Evolutionary conservation across 495 filamentous ascomycete genomes (phyloP).

Genomic region (Cairneyella variabilis): DNA sequence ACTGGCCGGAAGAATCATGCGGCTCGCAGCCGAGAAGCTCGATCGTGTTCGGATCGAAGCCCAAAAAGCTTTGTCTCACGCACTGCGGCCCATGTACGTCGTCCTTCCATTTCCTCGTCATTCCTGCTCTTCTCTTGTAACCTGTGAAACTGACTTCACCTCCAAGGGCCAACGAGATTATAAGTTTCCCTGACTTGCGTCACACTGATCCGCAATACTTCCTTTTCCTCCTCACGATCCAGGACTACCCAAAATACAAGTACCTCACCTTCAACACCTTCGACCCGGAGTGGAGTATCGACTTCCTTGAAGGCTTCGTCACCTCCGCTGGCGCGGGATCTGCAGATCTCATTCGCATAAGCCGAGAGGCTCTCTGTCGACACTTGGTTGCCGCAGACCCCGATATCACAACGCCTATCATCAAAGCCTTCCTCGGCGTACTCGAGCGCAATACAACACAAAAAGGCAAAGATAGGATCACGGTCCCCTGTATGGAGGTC

Average conservation of each 20-base stretch:
- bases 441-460: constrained; percentile 43
- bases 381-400: constrained; percentile 42
- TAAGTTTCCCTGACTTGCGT: neutral
- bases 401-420: constrained; percentile 27
- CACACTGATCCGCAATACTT: constrained; percentile 34
- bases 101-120: neutral
- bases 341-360: constrained; percentile 72
- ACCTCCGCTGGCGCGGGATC: constrained; percentile 81
- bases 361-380: constrained; percentile 70
- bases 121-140: neutral
- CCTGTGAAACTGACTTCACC: too few species aligned
- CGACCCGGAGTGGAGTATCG: constrained; percentile 16
- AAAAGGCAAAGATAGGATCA: constrained; percentile 63
- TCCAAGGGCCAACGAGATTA: neutral
- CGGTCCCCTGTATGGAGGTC: constrained; percentile 72
- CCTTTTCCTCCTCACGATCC: constrained; percentile 41
- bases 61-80: constrained; percentile 40
- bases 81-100: neutral
- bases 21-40: constrained; percentile 80
- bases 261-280: neutral
- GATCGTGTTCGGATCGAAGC: constrained; percentile 80
- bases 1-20: constrained; percentile 44
- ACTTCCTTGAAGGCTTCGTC: constrained; percentile 68
- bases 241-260: too few species aligned
- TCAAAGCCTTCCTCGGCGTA: constrained; percentile 39